Conservation (phyloP, 148 eudicot species). For the Camellia granthamiana region DNA sequence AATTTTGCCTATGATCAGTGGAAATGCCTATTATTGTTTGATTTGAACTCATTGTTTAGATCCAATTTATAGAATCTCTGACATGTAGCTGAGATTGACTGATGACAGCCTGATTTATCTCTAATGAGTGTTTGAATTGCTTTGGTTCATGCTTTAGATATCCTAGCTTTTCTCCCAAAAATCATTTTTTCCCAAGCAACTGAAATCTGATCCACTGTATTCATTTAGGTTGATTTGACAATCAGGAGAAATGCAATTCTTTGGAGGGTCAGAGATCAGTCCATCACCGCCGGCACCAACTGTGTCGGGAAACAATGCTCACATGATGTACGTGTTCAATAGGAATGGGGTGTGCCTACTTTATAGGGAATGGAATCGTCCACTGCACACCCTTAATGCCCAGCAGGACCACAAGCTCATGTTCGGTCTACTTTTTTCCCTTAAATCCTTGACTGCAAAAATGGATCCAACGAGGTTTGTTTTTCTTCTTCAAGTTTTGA, state of each 20-base stretch:
- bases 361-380: slow-evolving; percentile 90
- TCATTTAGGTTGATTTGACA: not conserved
- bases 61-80: not conserved
- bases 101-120: not conserved
- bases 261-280: slow-evolving; percentile 82
- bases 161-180: not conserved
- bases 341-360: slow-evolving; percentile 78
- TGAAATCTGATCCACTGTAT: not conserved
- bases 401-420: slow-evolving; percentile 94
- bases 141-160: not conserved
- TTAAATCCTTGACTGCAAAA: slow-evolving; percentile 86
- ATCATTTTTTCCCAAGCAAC: not conserved
- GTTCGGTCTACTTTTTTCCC: slow-evolving; percentile 90
- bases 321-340: slow-evolving; percentile 86
- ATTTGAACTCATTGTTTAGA: not conserved
- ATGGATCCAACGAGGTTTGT: slow-evolving; percentile 85
- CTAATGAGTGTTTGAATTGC: not conserved
- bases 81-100: not conserved
- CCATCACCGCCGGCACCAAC: slow-evolving; percentile 90
- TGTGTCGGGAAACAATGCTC: slow-evolving; percentile 76
- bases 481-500: not conserved
- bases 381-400: slow-evolving; percentile 56
- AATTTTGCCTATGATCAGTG: no score
- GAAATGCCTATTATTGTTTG: not conserved
- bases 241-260: slow-evolving; percentile 61